phyloP scores from a whole-genome alignment of 2,329 filamentous ascomycete species.

The Raffaelea ambrosiae region DNA sequence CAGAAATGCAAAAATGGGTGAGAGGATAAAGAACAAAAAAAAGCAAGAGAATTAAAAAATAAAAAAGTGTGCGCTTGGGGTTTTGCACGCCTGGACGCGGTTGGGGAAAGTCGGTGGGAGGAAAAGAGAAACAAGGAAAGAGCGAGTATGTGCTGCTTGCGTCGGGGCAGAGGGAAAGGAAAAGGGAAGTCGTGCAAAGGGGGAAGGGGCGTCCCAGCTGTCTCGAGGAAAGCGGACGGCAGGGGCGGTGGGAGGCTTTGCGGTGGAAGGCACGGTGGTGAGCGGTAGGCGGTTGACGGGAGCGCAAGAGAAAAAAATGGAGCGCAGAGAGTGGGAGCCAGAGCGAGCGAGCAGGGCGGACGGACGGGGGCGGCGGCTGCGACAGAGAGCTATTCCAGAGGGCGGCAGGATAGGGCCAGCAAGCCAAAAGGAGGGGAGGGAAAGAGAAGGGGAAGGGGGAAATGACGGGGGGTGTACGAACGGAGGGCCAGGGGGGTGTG shows the following conservation, averaged over 20 bases:
- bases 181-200: too few relatives aligned
- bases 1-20: background rate
- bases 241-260: constrained; percentile 5
- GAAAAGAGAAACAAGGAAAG: background rate
- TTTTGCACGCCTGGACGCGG: background rate
- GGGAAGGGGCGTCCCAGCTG: background rate
- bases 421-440: background rate
- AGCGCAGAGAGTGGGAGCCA: constrained; percentile 1
- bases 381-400: background rate
- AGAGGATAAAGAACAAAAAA: background rate
- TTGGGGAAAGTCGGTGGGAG: background rate
- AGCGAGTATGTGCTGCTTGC: background rate
- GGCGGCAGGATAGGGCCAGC: background rate
- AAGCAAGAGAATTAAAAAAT: too few relatives aligned
- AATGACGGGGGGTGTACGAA: background rate
- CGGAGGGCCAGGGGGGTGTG: constrained; percentile 3
- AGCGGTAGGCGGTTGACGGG: constrained; percentile 15
- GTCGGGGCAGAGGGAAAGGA: background rate
- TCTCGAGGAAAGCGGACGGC: background rate
- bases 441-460: background rate
- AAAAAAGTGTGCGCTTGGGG: too few relatives aligned
- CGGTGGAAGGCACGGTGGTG: constrained; percentile 10
- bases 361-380: constrained; percentile 12
- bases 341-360: constrained; percentile 3
- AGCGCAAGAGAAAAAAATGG: constrained; percentile 6